phyloP scores from a whole-genome alignment of 805 yeast species.

The Wickerhamomyces strasburgensis region DNA sequence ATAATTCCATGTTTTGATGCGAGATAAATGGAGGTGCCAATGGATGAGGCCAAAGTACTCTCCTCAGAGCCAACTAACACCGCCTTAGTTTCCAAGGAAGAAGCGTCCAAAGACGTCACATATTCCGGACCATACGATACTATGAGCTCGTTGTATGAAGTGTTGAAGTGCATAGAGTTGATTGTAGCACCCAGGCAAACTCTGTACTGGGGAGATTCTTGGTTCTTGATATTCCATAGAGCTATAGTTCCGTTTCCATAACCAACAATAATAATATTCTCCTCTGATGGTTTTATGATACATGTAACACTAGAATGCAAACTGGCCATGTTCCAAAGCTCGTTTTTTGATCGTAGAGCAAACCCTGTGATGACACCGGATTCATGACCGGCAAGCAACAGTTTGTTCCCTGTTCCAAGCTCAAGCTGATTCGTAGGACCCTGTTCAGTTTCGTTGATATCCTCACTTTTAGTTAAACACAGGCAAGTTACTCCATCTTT shows the following conservation, averaged over 20 bases:
- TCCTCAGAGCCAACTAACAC: constrained; percentile 3
- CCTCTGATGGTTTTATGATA: not conserved
- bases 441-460: not conserved
- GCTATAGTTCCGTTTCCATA: constrained; percentile 32
- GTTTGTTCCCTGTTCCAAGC: constrained; percentile 44
- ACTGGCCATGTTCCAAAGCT: constrained; percentile 24
- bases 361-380: constrained; percentile 36
- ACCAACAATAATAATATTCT: constrained; percentile 27
- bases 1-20: constrained; percentile 1
- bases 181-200: constrained; percentile 2
- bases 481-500: constrained; percentile 33
- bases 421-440: constrained; percentile 35
- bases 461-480: constrained; percentile 1
- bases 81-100: not conserved
- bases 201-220: constrained; percentile 6
- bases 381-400: constrained; percentile 38
- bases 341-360: constrained; percentile 30
- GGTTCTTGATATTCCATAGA: constrained; percentile 36
- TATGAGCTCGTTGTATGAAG: not conserved
- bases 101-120: not conserved
- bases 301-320: constrained; percentile 15
- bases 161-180: constrained; percentile 9
- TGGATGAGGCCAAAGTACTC: not conserved
- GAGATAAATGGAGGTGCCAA: not conserved
- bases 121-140: constrained; percentile 9